Base-by-base conservation (phyloP, 345 rosid species). In the Eucalyptus lansdowneana region DNA sequence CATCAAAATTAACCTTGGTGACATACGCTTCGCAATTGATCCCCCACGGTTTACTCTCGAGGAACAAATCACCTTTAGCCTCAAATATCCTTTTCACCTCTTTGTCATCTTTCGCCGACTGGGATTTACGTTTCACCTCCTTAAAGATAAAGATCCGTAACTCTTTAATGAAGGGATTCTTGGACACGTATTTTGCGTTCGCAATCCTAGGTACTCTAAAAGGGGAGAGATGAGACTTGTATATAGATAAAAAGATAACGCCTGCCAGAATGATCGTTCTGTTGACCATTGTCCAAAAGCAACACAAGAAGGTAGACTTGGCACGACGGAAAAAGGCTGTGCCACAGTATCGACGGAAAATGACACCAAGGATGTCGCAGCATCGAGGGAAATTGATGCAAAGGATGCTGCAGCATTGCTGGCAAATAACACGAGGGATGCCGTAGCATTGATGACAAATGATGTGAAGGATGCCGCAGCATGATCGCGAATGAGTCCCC, bases 41-140 rank as follows among this genome's bases (percentile, higher is more conserved):
- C 15, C 29, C 14, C 62, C 62, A 22, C 6, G 13, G 60, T 25
- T 11, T 0, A 60, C 16, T 60, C 69, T 27, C 2, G 0, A 62
- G 69, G 8, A 27, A 62, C 0, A 6, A 0, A 12, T 27, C 31
- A 58, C 67, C 31, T 27, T 3, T 62, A 27, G 34, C 31, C 31
- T 62, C 16, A 27, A 27, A 12, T 6, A 62, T 62, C 16, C 11
- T 4, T 0, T 15, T 12, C 31, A 27, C 69, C 31, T 11, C 0
- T 25, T 11, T 0, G 11, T 27, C 31, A 12, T 11, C 0, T 6
- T 2, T 0, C 0, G 9, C 16, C 0, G 1, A 4, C 5, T 29
- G 1, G 3, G 69, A 62, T 29, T 62, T 62, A 12, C 1, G 2
- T 62, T 3, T 62, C 9, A 62, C 69, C 15, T 27, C 31, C 4